Conservation (phyloP, 139 green algal species). For the Coccomyxa sp. region DNA sequence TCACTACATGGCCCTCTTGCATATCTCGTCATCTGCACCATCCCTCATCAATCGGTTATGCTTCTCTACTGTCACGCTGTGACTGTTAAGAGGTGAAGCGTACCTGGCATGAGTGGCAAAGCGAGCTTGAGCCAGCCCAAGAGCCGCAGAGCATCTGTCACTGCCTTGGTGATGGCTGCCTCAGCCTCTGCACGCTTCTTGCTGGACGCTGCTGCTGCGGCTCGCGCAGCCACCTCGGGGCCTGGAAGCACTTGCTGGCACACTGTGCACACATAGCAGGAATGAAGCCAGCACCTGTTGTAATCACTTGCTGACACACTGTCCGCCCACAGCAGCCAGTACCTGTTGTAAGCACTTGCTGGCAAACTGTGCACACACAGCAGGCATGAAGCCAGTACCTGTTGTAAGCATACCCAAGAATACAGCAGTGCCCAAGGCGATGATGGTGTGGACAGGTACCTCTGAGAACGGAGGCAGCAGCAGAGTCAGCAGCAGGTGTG, state of each 20-base stretch:
- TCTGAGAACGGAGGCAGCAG: conserved; percentile 43
- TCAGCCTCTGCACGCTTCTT: conserved; percentile 72
- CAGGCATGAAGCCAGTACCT: too few relatives aligned
- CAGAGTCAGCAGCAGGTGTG: conserved; percentile 22
- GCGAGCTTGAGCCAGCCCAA: conserved; percentile 59
- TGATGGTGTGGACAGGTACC: conserved; percentile 10
- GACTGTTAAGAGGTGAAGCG: neutral
- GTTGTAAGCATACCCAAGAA: too few relatives aligned
- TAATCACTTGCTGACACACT: neutral
- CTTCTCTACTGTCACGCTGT: neutral
- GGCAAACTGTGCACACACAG: conserved; percentile 32
- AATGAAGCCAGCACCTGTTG: too few relatives aligned
- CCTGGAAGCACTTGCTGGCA: conserved; percentile 54
- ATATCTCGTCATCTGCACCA: neutral
- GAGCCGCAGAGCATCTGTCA: conserved; percentile 72
- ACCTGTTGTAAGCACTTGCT: conserved; percentile 39
- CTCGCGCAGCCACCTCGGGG: conserved; percentile 59
- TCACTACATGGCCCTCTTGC: too few relatives aligned
- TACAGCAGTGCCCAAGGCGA: too few relatives aligned
- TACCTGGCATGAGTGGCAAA: conserved; percentile 52
- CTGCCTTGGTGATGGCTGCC: conserved; percentile 58
- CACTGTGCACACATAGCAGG: conserved; percentile 20
- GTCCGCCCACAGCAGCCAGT: neutral
- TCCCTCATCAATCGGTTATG: neutral
- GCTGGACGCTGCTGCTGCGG: conserved; percentile 62